phyloP scores from a whole-genome alignment of 192 early-diverging fungal species.

The Linderina pennispora region DNA sequence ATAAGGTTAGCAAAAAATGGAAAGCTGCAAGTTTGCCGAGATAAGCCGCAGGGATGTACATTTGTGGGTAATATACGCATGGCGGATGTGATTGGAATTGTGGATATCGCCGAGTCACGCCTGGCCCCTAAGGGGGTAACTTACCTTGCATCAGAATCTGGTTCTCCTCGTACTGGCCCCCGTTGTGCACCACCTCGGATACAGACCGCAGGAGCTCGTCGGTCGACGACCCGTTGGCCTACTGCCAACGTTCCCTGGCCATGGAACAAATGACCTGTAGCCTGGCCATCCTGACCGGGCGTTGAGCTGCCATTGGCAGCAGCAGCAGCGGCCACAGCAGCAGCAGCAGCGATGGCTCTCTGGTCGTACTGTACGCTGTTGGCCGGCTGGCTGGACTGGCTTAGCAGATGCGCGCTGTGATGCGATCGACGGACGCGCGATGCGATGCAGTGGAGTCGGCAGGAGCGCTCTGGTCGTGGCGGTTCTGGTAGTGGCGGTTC shows the following conservation, averaged over 20 bases:
- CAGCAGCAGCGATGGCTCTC: slow-evolving; percentile 30
- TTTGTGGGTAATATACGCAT: not conserved
- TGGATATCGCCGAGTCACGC: not conserved
- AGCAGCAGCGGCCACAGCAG: slow-evolving; percentile 17
- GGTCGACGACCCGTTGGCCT: slow-evolving; percentile 8
- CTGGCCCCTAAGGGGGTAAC: no score
- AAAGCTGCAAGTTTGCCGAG: not conserved
- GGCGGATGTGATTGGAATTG: not conserved
- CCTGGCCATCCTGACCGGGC: slow-evolving; percentile 10
- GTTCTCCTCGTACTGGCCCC: slow-evolving; percentile 24
- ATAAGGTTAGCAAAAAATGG: not conserved
- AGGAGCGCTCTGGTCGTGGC: slow-evolving; percentile 30
- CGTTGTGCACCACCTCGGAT: slow-evolving; percentile 12
- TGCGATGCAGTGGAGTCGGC: slow-evolving; percentile 3
- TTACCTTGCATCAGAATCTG: slow-evolving; percentile 41
- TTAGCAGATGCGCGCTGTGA: not conserved
- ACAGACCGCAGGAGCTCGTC: slow-evolving; percentile 28
- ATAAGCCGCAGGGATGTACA: not conserved
- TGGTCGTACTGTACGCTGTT: slow-evolving; percentile 15
- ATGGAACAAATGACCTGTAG: slow-evolving; percentile 17
- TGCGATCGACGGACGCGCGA: not conserved
- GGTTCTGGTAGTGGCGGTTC: slow-evolving; percentile 42
- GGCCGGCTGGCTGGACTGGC: not conserved
- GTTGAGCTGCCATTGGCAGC: slow-evolving; percentile 12
- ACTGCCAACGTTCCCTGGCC: slow-evolving; percentile 9